Percentiles rank a stretch among this genome's conserved stretches.
These are phyloP conservation scores for Suillus hirtellus DNA, from an alignment of 768 basidiomycete genomes.

Conservation along the genomic window DNA sequence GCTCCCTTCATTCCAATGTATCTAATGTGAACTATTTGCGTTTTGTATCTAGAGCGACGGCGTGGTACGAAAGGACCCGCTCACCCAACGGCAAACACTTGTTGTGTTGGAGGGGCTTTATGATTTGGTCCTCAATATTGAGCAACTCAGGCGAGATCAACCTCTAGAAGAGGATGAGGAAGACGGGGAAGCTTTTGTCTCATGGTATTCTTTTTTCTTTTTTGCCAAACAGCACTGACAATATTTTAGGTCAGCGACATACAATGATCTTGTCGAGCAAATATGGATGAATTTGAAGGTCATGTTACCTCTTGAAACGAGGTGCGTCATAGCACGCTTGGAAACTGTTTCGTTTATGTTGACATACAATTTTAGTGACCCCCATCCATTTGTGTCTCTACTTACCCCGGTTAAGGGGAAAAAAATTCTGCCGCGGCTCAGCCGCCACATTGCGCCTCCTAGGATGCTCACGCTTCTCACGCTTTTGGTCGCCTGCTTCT, in stretches of 20 bases:
- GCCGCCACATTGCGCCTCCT: conserved; percentile 75
- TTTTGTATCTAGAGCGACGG: conserved; percentile 50
- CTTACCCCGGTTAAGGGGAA: conserved; percentile 90
- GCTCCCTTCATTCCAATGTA: not conserved
- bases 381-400: conserved; percentile 96
- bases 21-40: not conserved
- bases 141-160: conserved; percentile 81
- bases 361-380: conserved; percentile 53
- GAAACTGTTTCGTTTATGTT: not conserved
- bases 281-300: conserved; percentile 84
- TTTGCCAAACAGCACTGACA: conserved; percentile 10
- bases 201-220: conserved; percentile 44
- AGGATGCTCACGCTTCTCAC: conserved; percentile 88
- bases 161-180: conserved; percentile 52
- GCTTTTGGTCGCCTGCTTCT: conserved; percentile 91
- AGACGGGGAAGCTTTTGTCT: conserved; percentile 42
- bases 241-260: conserved; percentile 55
- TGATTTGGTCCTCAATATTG: conserved; percentile 79
- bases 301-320: conserved; percentile 92
- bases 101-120: conserved; percentile 82
- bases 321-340: conserved; percentile 44
- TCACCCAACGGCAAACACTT: conserved; percentile 78
- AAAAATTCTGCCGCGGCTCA: conserved; percentile 83
- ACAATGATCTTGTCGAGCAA: conserved; percentile 58
- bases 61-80: conserved; percentile 66